Evolutionary conservation across 2,329 filamentous ascomycete genomes (phyloP), one percentile per base, ranked within the genome.

Genomic region (Pestalotiopsis sp.): DNA sequence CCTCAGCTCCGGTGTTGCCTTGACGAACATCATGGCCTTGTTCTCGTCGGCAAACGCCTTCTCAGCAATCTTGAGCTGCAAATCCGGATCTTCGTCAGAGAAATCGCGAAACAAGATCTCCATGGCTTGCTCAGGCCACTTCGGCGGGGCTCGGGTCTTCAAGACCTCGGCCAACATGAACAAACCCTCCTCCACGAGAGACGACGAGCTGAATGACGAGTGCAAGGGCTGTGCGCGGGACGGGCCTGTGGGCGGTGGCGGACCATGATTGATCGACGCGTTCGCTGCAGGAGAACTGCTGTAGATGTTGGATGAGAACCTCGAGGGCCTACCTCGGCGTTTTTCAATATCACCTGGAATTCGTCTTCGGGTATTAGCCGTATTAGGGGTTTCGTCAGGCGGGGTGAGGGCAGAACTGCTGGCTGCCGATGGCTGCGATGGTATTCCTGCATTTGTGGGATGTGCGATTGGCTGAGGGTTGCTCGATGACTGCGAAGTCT

Each of bases 1-100:
- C 62, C 87, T 80, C 70, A 90, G 77, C 12, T 77, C 75, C 2
- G 81, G 77, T 0, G 87, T 84, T 86, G 89, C 89, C 79, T 89
- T 89, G 80, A 87, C 88, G 71, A 89, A 90, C 57, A 89, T 83
- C 82, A 89, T 86, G 38, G 87, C 88, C 75, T 88, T 89, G 74
- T 85, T 86, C 71, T 88, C 85, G 71, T 89, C 85, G n/a, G 85
- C 83, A 31, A 90, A 80, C 1, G 87, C 83, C 70, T 86, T 86
- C 75, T 90, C 87, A 0, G 87, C 86, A 41, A 90, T 87, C 76
- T 86, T 87, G 52, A 90, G 80, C 79, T 89, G 87, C 68, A 90
- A 75, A 72, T 90, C 87, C 69, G 85, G 80, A 69, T 89, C 86
- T 71, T 89, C 87, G 62, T 85, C 82, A 14, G 82, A 78, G 73